A percentile compares a stretch with the other conserved stretches of the same genome.
These are phyloP conservation scores for Cutaneotrichosporon dermatis DNA, from an alignment of 1,284 basidiomycete genomes.

Conservation along the genomic window DNA sequence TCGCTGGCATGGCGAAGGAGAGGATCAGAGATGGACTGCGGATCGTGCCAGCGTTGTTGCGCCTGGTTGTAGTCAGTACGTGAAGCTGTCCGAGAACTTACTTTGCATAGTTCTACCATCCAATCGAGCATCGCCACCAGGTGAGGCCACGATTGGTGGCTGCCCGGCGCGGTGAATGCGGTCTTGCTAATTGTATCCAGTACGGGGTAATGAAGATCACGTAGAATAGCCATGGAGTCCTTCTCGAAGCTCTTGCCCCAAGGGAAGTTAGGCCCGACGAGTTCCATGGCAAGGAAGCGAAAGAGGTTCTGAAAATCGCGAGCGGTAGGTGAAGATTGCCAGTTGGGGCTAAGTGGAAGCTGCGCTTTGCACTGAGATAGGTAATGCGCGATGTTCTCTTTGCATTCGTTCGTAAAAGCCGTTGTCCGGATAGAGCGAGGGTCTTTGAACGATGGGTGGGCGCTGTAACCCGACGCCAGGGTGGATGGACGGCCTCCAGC, in stretches of 20 bases:
- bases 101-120: constrained; percentile 65
- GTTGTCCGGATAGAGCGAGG: constrained; percentile 67
- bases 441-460: constrained; percentile 55
- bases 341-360: constrained; percentile 56
- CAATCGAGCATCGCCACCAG: constrained; percentile 78
- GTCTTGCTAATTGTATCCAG: constrained; percentile 68
- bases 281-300: constrained; percentile 62
- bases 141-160: constrained; percentile 76
- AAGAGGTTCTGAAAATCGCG: constrained; percentile 79
- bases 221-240: constrained; percentile 66
- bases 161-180: constrained; percentile 76
- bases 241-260: constrained; percentile 66
- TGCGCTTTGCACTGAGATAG: constrained; percentile 62
- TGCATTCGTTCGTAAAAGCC: constrained; percentile 66
- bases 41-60: constrained; percentile 57
- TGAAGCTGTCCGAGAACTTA: background rate
- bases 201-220: constrained; percentile 70
- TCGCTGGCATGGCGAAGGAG: constrained; percentile 51
- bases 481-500: constrained; percentile 53
- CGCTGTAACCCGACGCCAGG: constrained; percentile 42
- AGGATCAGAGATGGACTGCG: constrained; percentile 65
- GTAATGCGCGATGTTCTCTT: constrained; percentile 66
- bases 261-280: constrained; percentile 62
- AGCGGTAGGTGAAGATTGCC: constrained; percentile 66
- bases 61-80: constrained; percentile 24